A percentile compares a stretch with the other conserved stretches of the same genome.
These are phyloP conservation scores for Naganishia randhawae DNA, from an alignment of 768 basidiomycete species.

Conservation along the genomic window DNA sequence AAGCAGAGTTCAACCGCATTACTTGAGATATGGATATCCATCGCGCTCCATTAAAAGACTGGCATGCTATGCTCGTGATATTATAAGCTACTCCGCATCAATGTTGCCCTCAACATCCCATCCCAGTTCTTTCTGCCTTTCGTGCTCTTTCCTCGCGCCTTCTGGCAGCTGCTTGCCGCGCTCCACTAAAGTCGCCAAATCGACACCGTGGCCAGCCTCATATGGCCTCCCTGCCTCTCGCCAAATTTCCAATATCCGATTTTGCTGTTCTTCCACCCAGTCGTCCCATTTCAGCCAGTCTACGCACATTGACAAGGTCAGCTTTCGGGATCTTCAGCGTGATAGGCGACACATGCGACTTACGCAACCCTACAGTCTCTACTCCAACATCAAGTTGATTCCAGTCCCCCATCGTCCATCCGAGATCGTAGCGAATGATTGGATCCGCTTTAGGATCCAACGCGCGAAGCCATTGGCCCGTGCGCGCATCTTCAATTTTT, in stretches of 20 bases:
- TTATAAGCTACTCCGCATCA: constrained; percentile 3
- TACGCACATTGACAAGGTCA: constrained; percentile 20
- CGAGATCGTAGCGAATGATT: constrained; percentile 48
- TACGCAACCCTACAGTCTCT: constrained; percentile 50
- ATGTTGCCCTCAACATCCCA: constrained; percentile 50
- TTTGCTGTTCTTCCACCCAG: constrained; percentile 47
- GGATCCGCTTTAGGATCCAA: constrained; percentile 50
- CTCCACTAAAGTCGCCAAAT: constrained; percentile 37
- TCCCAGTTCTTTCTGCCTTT: constrained; percentile 49
- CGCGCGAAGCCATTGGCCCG: constrained; percentile 54
- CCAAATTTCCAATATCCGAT: constrained; percentile 44
- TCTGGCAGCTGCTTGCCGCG: constrained; percentile 45
- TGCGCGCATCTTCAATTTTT: constrained; percentile 51
- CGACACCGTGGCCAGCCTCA: constrained; percentile 43
- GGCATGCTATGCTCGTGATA: constrained; percentile 2
- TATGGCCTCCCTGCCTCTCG: constrained; percentile 41
- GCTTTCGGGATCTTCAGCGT: background rate
- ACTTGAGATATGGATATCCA: no score
- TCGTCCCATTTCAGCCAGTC: constrained; percentile 50
- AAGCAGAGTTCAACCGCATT: no score
- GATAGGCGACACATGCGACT: constrained; percentile 28
- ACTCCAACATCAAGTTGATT: constrained; percentile 48
- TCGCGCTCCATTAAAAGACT: no score
- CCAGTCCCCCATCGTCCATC: constrained; percentile 52
- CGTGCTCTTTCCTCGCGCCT: constrained; percentile 45